These are phyloP conservation scores for Gonium pectorale DNA, from an alignment of 139 green algal species.

Conservation along the genomic window DNA sequence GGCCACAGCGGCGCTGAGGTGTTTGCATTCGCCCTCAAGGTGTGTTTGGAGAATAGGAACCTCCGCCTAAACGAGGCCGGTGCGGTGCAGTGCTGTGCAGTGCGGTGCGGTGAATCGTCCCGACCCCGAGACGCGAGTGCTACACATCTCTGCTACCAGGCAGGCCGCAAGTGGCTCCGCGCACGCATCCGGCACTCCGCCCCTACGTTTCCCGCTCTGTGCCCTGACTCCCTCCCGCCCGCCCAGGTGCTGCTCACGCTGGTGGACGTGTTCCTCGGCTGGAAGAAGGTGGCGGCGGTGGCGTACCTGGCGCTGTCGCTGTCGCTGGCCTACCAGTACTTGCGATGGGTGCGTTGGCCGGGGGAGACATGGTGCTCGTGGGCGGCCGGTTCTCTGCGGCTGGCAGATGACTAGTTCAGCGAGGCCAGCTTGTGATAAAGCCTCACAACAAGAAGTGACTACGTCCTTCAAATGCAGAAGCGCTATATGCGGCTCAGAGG, in stretches of 20 bases:
- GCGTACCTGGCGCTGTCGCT: not conserved
- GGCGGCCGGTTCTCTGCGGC: not conserved
- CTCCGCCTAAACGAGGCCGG: not conserved
- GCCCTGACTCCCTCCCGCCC: not conserved
- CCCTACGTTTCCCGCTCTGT: not conserved
- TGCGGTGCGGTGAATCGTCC: not conserved
- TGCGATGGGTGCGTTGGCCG: conserved; percentile 18
- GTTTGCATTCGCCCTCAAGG: conserved; percentile 19
- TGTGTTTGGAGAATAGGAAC: not conserved
- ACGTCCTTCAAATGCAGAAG: not conserved
- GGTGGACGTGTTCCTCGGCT: conserved; percentile 21
- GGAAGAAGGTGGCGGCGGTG: not conserved
- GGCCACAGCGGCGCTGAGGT: conserved; percentile 25
- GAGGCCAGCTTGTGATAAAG: too few species aligned
- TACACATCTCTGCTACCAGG: not conserved
- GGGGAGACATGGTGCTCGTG: not conserved
- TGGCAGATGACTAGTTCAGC: not conserved
- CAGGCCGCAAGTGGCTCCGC: not conserved
- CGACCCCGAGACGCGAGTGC: not conserved
- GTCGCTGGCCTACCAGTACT: conserved; percentile 19
- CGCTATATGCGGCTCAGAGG: not conserved
- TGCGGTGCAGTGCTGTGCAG: not conserved
- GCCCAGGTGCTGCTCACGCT: not conserved
- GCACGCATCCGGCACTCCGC: not conserved
- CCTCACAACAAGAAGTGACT: not conserved